These are phyloP conservation scores for Uronychia binucleata DNA, from an alignment of 73 alveolate genomes.

Conservation along the genomic window DNA sequence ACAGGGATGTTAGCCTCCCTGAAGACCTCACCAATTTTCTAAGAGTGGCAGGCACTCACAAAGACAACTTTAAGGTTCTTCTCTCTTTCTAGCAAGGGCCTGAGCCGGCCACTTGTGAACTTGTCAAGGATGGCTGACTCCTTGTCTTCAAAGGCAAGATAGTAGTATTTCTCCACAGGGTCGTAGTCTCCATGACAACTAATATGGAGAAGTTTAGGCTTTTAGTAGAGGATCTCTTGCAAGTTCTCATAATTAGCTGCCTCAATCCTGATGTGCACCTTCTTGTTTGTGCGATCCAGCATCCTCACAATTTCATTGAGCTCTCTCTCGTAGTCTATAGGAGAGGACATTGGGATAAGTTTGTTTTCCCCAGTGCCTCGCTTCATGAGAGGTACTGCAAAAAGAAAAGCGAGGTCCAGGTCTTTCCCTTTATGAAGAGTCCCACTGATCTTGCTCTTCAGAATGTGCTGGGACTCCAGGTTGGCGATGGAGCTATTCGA, in stretches of 20 bases:
- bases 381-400: slow-evolving; percentile 67
- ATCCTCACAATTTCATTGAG: slow-evolving; percentile 28
- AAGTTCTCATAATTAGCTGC: slow-evolving; percentile 62
- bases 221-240: slow-evolving; percentile 10
- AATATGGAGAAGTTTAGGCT: slow-evolving; percentile 68
- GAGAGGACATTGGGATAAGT: slow-evolving; percentile 29
- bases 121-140: slow-evolving; percentile 54
- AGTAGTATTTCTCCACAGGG: slow-evolving; percentile 11
- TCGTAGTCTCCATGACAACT: slow-evolving; percentile 80
- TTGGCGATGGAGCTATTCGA: not conserved
- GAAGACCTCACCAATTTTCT: slow-evolving; percentile 61
- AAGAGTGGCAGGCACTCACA: slow-evolving; percentile 73
- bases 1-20: slow-evolving; percentile 56
- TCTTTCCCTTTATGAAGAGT: not conserved
- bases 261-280: slow-evolving; percentile 50
- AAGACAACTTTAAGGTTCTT: slow-evolving; percentile 35
- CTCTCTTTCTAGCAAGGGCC: slow-evolving; percentile 27
- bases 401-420: slow-evolving; percentile 63
- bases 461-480: not conserved
- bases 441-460: too few species aligned
- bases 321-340: slow-evolving; percentile 50
- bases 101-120: slow-evolving; percentile 39
- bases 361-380: slow-evolving; percentile 32
- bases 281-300: slow-evolving; percentile 26
- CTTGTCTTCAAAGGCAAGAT: slow-evolving; percentile 70